Evolutionary conservation across 1,139 yeast species (phyloP), one percentile per base, ranked within the genome.

Genomic region (Hyphopichia buzzinii): DNA sequence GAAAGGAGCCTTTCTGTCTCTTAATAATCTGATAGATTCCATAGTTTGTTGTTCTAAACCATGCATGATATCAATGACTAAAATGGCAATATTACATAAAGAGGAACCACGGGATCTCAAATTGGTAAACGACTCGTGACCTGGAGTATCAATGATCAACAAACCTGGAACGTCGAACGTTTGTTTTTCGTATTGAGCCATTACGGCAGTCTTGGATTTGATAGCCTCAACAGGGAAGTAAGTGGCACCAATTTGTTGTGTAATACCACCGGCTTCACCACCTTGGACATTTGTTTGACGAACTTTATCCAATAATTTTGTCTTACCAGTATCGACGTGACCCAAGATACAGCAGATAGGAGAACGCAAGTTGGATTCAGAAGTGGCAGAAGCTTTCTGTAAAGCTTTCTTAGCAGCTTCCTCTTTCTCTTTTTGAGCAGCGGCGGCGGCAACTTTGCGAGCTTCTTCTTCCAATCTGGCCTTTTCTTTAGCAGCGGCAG

Each of bases 201-300:
- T 90, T 34, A 84, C 95, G 32, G 81, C 84, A 28, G 97, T 92
- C 71, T 94, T 94, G 55, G 81, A 81, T 63, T 82, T 82, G 55
- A 92, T 88, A 29, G 97, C 88, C 24, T 85, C 95, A 51, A 92
- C 90, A 41, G 98, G 98, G 87, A 92, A 94, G 65, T 90, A 94
- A 17, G 98, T 94, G 36, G 99, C 99, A 79, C 99, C 99, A 59
- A 92, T 92, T 68, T 92, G 99, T 77, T 92, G 99, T 48, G 99
- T 92, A 60, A 92, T 94, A 74, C 99, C 99, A 74, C 99, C 99
- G 39, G 98, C 99, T 72, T 92, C 99, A 59, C 98, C 99, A 63
- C 97, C 98, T 74, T 92, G 99, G 43, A 92, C 99, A 55, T 92
- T 92, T 33, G 97, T 94, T 73, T 92, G 97, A 72, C 99, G 94